These are phyloP conservation scores for Sinapis alba DNA, from an alignment of 441 rosid genomes.

Conservation along the genomic window DNA sequence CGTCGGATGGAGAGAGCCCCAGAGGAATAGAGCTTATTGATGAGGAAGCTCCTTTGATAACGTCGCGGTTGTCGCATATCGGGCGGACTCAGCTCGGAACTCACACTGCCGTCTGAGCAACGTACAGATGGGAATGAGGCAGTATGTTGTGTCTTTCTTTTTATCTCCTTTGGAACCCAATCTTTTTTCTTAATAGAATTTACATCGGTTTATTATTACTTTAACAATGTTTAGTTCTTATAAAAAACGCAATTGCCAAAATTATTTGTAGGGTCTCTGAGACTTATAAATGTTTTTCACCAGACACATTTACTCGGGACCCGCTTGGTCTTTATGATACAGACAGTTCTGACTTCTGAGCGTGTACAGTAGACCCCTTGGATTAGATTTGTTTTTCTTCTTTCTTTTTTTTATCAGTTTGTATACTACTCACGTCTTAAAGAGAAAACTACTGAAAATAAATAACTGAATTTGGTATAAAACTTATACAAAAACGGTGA, in stretches of 20 bases:
- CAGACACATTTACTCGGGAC: slow-evolving; percentile 14
- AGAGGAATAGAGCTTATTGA: slow-evolving; percentile 62
- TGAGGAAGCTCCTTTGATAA: slow-evolving; percentile 82
- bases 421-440: background rate
- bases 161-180: slow-evolving; percentile 18
- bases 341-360: slow-evolving; percentile 11
- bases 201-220: slow-evolving; percentile 28
- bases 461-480: background rate
- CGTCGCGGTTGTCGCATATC: slow-evolving; percentile 65
- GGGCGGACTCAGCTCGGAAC: slow-evolving; percentile 78
- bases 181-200: slow-evolving; percentile 11
- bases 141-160: slow-evolving; percentile 14
- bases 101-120: slow-evolving; percentile 39
- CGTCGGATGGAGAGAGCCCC: slow-evolving; percentile 74
- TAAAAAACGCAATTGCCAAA: background rate
- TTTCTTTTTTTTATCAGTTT: background rate
- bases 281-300: slow-evolving; percentile 30
- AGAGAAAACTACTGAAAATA: background rate
- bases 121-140: slow-evolving; percentile 28
- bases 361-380: background rate
- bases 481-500: slow-evolving; percentile 2
- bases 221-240: slow-evolving; percentile 27
- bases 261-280: slow-evolving; percentile 32
- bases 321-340: slow-evolving; percentile 19
- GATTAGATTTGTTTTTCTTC: background rate